Evolutionary conservation across 2,329 filamentous ascomycete genomes (phyloP), one percentile per base, ranked within the genome.

Genomic region (Purpureocillium takamizusanense): DNA sequence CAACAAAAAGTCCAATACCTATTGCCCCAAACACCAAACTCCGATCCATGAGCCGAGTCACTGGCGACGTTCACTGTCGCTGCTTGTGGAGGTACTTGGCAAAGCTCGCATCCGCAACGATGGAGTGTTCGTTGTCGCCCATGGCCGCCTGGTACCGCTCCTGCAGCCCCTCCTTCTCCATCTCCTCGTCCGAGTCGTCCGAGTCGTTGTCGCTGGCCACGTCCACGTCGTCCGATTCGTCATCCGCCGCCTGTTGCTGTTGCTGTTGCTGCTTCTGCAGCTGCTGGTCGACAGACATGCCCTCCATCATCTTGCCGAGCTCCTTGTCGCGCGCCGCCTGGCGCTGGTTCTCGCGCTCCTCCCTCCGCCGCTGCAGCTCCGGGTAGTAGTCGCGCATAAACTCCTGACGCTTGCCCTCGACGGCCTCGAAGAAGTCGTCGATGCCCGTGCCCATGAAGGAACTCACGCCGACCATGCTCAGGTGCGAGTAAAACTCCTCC

Each of bases 401-500:
- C 57, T 98, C 94, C 37, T 81, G 73, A 17, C 82, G 79, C 69
- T 98, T 98, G 44, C 83, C 79, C 47, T 83, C 72, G 2, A 98
- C 89, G 0, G 90, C 88, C 31, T 79, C 76, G 58, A 98, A 97
- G 62, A 98, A 98, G 17, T 94, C 87, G 42, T 94, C 84, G 25
- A 98, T 78, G 4, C 92, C 94, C 1, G 85, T 81, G 16, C 92
- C 92, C 0, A 90, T 86, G 77, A 95, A 90, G 7, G 88, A 85
- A 49, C 86, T 94, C 11, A 98, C 94, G 0, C 83, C 88, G 0
- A 98, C 90, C 8, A 98, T 86, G 54, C 79, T 94, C 27, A 98
- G 69, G 55, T 97, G 88, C 30, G 86, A 81, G 62, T 98, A 98
- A 56, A 98, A 98, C 59, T 98, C 92, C 54, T 98, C 92, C 27